A percentile compares a stretch with the other conserved stretches of the same genome.
Conservation (phyloP, 495 filamentous ascomycete species). For the Tuber magnatum region DNA sequence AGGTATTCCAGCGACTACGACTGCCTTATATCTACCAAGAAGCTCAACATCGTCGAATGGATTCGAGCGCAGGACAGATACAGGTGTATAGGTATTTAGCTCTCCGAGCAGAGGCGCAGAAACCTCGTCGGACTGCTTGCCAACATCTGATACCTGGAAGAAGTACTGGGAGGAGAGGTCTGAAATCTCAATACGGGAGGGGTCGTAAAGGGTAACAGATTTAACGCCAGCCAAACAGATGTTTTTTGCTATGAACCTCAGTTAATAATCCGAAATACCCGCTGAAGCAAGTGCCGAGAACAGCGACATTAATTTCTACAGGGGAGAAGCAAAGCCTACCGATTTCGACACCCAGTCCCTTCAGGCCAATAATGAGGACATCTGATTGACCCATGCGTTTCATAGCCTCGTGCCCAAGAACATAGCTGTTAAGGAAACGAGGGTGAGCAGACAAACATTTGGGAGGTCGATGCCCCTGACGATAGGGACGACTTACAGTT, state of each 20-base stretch:
- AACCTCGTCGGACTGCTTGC: slow-evolving; percentile 78
- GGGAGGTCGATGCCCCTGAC: background rate
- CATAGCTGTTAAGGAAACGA: slow-evolving; percentile 52
- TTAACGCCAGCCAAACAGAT: slow-evolving; percentile 94
- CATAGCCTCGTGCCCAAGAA: slow-evolving; percentile 98
- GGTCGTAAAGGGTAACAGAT: slow-evolving; percentile 45
- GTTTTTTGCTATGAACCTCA: slow-evolving; percentile 66
- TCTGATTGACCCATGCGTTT: slow-evolving; percentile 97
- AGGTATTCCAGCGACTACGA: slow-evolving; percentile 80
- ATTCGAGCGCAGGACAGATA: slow-evolving; percentile 60
- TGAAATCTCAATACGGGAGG: slow-evolving; percentile 31
- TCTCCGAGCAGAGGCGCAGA: slow-evolving; percentile 86
- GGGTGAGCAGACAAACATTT: slow-evolving; percentile 15
- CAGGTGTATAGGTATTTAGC: slow-evolving; percentile 92
- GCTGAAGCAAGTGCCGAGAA: background rate
- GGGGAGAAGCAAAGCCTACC: slow-evolving; percentile 45
- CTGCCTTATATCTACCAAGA: slow-evolving; percentile 79
- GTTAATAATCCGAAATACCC: slow-evolving; percentile 7
- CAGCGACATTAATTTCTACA: background rate
- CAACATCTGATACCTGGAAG: slow-evolving; percentile 78
- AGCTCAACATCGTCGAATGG: slow-evolving; percentile 55
- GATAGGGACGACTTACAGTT: slow-evolving; percentile 56
- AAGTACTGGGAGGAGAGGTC: slow-evolving; percentile 63
- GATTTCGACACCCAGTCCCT: slow-evolving; percentile 94
- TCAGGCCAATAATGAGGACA: slow-evolving; percentile 83